Evolutionary conservation across 768 basidiomycete genomes (phyloP).

Genomic region (Tylopilus sp.): DNA sequence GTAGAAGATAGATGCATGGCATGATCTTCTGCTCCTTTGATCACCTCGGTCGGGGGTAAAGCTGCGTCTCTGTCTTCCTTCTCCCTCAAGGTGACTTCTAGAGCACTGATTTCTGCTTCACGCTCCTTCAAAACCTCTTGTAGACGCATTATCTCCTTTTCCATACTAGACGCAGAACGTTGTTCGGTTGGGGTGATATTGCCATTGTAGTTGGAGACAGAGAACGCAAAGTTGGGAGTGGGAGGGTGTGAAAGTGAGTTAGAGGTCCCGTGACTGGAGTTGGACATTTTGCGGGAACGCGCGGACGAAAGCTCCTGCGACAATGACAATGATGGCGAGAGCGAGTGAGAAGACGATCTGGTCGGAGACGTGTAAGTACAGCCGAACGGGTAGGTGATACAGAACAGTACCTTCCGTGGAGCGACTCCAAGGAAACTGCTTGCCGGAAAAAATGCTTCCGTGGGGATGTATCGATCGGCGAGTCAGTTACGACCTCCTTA

Average conservation of each 20-base stretch:
- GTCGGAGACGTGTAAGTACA: constrained; percentile 11
- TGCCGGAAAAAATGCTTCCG: constrained; percentile 84
- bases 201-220: constrained; percentile 41
- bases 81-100: constrained; percentile 56
- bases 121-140: constrained; percentile 90
- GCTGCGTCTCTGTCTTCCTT: constrained; percentile 23
- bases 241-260: constrained; percentile 62
- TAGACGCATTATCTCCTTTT: constrained; percentile 93
- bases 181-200: constrained; percentile 41
- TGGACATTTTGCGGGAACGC: constrained; percentile 80
- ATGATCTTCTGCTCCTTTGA: constrained; percentile 21
- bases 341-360: constrained; percentile 90
- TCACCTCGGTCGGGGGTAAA: neutral
- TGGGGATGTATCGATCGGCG: constrained; percentile 49
- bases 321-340: constrained; percentile 92
- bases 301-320: constrained; percentile 95
- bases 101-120: constrained; percentile 80
- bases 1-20: constrained; percentile 57
- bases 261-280: constrained; percentile 72
- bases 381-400: neutral
- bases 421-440: constrained; percentile 83
- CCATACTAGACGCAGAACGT: constrained; percentile 79
- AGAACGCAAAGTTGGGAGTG: constrained; percentile 58
- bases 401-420: constrained; percentile 70
- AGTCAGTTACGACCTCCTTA: constrained; percentile 44